phyloP scores from a whole-genome alignment of 768 basidiomycete genomes.

The Sarcodon aspratus region DNA sequence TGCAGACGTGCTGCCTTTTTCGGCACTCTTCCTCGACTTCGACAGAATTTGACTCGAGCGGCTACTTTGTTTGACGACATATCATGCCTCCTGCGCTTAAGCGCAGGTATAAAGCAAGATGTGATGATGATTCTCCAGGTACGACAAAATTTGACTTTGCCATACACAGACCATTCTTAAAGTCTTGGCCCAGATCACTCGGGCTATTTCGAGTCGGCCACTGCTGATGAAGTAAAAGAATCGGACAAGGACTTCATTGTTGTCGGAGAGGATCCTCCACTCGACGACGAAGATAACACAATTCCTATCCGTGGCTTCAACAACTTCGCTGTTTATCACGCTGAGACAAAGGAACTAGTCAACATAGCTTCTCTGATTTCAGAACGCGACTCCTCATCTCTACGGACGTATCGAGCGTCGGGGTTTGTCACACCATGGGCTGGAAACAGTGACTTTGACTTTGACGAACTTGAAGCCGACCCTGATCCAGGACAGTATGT shows the following conservation, averaged over 20 bases:
- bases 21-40: too few relatives aligned
- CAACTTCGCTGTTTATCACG: conserved; percentile 43
- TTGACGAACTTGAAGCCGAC: conserved; percentile 12
- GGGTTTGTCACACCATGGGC: conserved; percentile 25
- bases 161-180: too few relatives aligned
- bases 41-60: too few relatives aligned
- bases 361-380: conserved; percentile 23
- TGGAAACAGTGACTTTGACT: conserved; percentile 20
- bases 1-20: too few relatives aligned
- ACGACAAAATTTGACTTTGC: too few relatives aligned
- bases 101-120: too few relatives aligned
- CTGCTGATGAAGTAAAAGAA: too few relatives aligned
- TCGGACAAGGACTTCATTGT: background rate
- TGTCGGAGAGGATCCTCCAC: conserved; percentile 16
- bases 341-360: conserved; percentile 24
- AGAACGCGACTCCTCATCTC: conserved; percentile 3
- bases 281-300: conserved; percentile 23
- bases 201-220: too few relatives aligned
- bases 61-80: too few relatives aligned
- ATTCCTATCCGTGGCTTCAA: conserved; percentile 47
- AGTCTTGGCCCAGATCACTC: too few relatives aligned
- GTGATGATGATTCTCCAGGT: too few relatives aligned
- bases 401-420: conserved; percentile 21
- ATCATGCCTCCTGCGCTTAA: too few relatives aligned
- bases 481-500: conserved; percentile 13